Evolutionary conservation across 495 filamentous ascomycete genomes (phyloP), one percentile per base, ranked within the genome.

Genomic region (Neurospora cerealis): DNA sequence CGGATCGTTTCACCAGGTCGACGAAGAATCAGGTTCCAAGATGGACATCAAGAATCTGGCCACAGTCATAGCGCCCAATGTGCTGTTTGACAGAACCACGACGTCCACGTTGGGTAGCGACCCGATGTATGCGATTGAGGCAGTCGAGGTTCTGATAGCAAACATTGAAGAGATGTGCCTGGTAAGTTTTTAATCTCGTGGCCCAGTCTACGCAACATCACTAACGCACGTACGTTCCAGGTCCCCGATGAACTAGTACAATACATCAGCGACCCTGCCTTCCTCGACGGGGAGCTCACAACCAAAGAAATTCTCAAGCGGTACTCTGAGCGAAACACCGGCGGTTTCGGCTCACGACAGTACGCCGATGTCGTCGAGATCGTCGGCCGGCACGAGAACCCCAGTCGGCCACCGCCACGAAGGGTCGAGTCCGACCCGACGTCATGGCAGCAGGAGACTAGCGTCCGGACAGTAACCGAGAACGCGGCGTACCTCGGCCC

Each of bases 41-140:
- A 99, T 99, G 96, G 96, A 99, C 82, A 93, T 96, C 70, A 95
- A 97, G 82, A 99, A 99, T 78, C 88, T 99, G 71, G 93, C 96
- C 8, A 98, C 96, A n/a, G 96, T 99, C 73, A 97, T 99, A 76
- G 93, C 95, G 7, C 96, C 96, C 0, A 99, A 99, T 75, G 92
- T 99, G 71, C 89, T 99, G 17, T 93, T 93, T 77, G 90, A 92
- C 13, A 91, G 85, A 75, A 86, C 87, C 62, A 90, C 89, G 75
- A 81, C 77, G 21, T 87, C 90, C 15, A 87, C 83, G 39, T 88
- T 93, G 76, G 93, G 96, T 77, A 91, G 91, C 75, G 88, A 91
- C 48, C 95, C 93, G 76, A 97, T 98, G 86, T 86, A 92, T 76
- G 93, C 94, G 17, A 97, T 99, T 70, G 93, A 96, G 78, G 95